A percentile compares a stretch with the other conserved stretches of the same genome.
These are phyloP conservation scores for Wickerhamomyces canadensis DNA, from an alignment of 805 yeast genomes.

Conservation along the genomic window DNA sequence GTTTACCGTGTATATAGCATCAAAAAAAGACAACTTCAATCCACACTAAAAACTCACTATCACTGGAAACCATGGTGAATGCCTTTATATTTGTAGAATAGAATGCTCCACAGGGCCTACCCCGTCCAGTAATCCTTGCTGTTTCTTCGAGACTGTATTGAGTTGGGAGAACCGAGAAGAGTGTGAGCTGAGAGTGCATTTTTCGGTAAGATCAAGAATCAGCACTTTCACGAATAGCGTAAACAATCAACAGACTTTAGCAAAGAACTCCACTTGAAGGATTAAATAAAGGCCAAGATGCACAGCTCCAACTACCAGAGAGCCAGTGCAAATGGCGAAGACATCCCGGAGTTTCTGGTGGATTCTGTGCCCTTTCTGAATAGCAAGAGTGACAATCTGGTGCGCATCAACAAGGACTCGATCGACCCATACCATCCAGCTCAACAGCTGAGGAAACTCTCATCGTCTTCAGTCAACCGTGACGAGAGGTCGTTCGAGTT, in stretches of 20 bases:
- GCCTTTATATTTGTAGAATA: too few relatives aligned
- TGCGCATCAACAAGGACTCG: constrained; percentile 6
- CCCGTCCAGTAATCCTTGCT: too few relatives aligned
- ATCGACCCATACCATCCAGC: constrained; percentile 15
- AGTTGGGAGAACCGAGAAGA: too few relatives aligned
- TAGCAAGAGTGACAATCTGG: constrained; percentile 6
- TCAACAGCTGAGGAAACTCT: constrained; percentile 10
- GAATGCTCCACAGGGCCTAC: too few relatives aligned
- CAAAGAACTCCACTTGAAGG: background rate
- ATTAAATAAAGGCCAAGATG: background rate
- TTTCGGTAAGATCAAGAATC: too few relatives aligned
- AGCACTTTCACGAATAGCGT: too few relatives aligned
- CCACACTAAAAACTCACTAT: too few relatives aligned
- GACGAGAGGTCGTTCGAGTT: constrained; percentile 4
- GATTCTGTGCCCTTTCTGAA: constrained; percentile 12
- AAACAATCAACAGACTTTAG: too few relatives aligned
- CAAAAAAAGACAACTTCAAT: too few relatives aligned
- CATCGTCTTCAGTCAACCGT: constrained; percentile 9
- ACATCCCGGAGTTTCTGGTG: constrained; percentile 17
- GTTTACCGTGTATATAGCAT: background rate
- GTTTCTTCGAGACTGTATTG: too few relatives aligned
- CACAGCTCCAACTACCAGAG: constrained; percentile 7
- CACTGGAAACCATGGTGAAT: too few relatives aligned
- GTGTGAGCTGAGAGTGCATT: too few relatives aligned
- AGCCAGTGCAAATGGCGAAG: constrained; percentile 10